These are phyloP conservation scores for Sugiyamaella valdiviana DNA, from an alignment of 805 yeast genomes.

Conservation along the genomic window DNA sequence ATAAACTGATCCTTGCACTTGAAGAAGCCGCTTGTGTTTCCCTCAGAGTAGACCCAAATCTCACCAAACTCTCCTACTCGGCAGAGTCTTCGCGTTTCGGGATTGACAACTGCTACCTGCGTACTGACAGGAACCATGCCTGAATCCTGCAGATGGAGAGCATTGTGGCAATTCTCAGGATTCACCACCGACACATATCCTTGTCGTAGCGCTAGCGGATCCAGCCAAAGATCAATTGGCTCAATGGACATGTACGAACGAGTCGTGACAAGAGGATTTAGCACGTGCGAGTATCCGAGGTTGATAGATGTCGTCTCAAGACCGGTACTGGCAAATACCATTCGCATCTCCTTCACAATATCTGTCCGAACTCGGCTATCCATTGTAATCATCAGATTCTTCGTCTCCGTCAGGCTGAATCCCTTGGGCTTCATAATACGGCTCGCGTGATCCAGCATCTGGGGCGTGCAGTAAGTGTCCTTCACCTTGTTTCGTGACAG, in stretches of 20 bases:
- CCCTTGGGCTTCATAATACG: constrained; percentile 54
- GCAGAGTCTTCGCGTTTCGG: constrained; percentile 77
- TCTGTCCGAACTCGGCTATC: constrained; percentile 66
- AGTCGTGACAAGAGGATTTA: constrained; percentile 78
- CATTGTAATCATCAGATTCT: constrained; percentile 79
- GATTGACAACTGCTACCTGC: constrained; percentile 89
- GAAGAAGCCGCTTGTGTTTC: constrained; percentile 59
- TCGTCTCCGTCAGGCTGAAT: constrained; percentile 54
- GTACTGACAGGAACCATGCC: constrained; percentile 96
- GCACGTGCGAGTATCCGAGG: constrained; percentile 67
- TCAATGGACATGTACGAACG: constrained; percentile 85
- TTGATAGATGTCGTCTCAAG: constrained; percentile 65
- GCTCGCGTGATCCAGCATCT: constrained; percentile 72
- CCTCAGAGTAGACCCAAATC: constrained; percentile 92
- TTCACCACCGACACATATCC: constrained; percentile 78
- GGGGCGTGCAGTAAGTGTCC: constrained; percentile 78
- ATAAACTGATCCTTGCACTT: constrained; percentile 48
- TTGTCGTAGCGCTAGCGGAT: constrained; percentile 81
- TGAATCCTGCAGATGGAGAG: constrained; percentile 79
- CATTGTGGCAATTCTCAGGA: constrained; percentile 60
- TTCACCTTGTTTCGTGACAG: constrained; percentile 73
- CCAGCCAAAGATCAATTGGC: constrained; percentile 80
- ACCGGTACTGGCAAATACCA: constrained; percentile 56
- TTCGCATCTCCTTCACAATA: constrained; percentile 48
- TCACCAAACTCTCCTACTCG: constrained; percentile 92